Base-by-base conservation (phyloP, 495 filamentous ascomycete genomes). In the Neurospora intermedia region DNA sequence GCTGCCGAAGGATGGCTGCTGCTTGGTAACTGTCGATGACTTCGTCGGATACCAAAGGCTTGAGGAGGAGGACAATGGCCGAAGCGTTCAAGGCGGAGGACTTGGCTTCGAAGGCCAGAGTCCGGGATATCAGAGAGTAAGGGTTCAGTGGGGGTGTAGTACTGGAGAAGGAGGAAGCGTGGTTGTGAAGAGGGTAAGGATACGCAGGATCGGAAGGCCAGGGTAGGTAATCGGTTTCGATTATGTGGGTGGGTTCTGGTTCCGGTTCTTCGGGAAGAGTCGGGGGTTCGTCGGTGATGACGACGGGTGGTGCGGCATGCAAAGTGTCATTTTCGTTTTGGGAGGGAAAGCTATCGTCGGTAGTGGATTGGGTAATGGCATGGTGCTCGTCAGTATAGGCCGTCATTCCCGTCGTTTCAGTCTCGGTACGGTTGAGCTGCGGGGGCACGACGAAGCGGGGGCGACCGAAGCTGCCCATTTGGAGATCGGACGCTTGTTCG, bases 1-100 rank as follows among this genome's bases (percentile, higher is more conserved):
- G 91, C 45, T 88, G 84, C 40, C 87, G 83, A 72, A 92, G 85
- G 54, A 93, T 86, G 39, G 86, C 86, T 2, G 78, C 75, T 10
- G 85, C 85, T 75, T 86, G 86, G 70, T 83, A 77, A 7, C 74
- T 72, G 76, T 88, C 85, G 70, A 88, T 82, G 42, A 86, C 76
- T n/a, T 80, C 79, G 18, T 82, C 75, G 0, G 86, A 83, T 1
- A 88, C 75, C 23, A 88, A 80, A 1, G 87, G 85, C n/a, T 83
- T 83, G 7, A 88, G 78, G 0, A 88, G 80, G 5, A 88, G 81
- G 35, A 88, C 73, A 40, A 88, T 87, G 35, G 84, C 83, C 8
- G 86, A 82, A 0, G 86, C 86, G 62, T 86, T 85, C 10, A 87
- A 74, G 38, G 83, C 79, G 0, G 84, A 85, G 0, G 78, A 80